Conservation (phyloP, 75 land plant genomes). For the Pinus taeda region DNA sequence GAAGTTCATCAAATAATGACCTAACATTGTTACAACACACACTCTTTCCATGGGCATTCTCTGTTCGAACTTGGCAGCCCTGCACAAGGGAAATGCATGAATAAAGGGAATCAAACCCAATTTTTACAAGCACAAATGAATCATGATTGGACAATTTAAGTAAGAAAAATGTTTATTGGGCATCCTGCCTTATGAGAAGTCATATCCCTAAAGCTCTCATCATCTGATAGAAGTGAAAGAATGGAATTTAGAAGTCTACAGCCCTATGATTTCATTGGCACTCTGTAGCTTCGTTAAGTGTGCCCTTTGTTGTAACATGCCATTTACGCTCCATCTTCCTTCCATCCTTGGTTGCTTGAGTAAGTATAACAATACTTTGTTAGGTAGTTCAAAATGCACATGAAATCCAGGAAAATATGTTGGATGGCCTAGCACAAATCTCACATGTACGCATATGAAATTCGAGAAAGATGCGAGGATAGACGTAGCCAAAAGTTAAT, state of each 20-base stretch:
- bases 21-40: slow-evolving; percentile 99
- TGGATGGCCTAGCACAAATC: too few relatives aligned
- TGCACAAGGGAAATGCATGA: slow-evolving; percentile 13
- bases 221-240: slow-evolving; percentile 77
- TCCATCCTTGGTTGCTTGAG: slow-evolving; percentile 50
- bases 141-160: not conserved
- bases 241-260: slow-evolving; percentile 68
- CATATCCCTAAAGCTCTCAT: slow-evolving; percentile 88
- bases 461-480: too few relatives aligned
- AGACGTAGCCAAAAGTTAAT: too few relatives aligned
- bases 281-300: slow-evolving; percentile 82
- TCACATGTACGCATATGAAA: too few relatives aligned
- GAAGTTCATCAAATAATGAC: slow-evolving; percentile 94
- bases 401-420: too few relatives aligned
- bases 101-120: slow-evolving; percentile 2
- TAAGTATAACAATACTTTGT: not conserved
- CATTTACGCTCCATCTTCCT: slow-evolving; percentile 84
- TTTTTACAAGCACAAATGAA: not conserved
- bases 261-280: slow-evolving; percentile 75
- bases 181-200: slow-evolving; percentile 77
- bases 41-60: slow-evolving; percentile 92
- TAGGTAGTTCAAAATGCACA: not conserved
- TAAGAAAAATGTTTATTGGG: not conserved
- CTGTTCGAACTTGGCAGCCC: slow-evolving; percentile 96
- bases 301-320: slow-evolving; percentile 95